Conservation (phyloP, 1,139 yeast species). For the Hemisphaericaspora xylanilytica region DNA sequence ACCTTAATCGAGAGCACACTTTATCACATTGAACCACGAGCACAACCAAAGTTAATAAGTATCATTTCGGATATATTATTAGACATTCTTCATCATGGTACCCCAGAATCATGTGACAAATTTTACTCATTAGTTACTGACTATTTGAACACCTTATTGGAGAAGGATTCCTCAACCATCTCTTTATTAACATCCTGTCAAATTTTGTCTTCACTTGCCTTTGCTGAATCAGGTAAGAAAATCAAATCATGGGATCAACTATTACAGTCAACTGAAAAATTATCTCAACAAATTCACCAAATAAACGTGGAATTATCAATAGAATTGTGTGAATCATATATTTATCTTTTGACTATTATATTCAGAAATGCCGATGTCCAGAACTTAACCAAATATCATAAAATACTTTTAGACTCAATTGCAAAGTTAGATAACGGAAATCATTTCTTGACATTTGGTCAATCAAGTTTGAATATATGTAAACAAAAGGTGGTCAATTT, state of each 20-base stretch:
- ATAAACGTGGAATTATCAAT: not conserved
- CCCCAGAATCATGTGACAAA: slow-evolving; percentile 49
- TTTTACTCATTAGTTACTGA: slow-evolving; percentile 40
- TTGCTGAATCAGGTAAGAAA: slow-evolving; percentile 70
- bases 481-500: slow-evolving; percentile 47
- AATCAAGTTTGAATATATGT: slow-evolving; percentile 42
- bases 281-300: slow-evolving; percentile 10
- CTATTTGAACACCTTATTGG: slow-evolving; percentile 17
- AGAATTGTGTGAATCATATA: slow-evolving; percentile 30
- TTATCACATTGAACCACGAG: slow-evolving; percentile 13
- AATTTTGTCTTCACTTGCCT: slow-evolving; percentile 43
- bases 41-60: slow-evolving; percentile 26
- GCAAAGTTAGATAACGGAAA: slow-evolving; percentile 28
- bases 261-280: slow-evolving; percentile 16
- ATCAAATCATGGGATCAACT: slow-evolving; percentile 44
- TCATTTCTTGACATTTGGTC: slow-evolving; percentile 50
- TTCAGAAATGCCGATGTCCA: slow-evolving; percentile 61
- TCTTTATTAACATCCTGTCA: slow-evolving; percentile 24
- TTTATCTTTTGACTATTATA: slow-evolving; percentile 45
- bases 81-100: slow-evolving; percentile 62
- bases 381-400: slow-evolving; percentile 48
- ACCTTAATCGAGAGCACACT: slow-evolving; percentile 41
- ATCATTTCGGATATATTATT: slow-evolving; percentile 59
- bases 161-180: slow-evolving; percentile 10
- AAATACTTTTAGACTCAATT: slow-evolving; percentile 37